Evolutionary conservation across 164 flowering plant genomes (phyloP), one percentile per base, ranked within the genome.

Genomic region (Houttuynia cordata): DNA sequence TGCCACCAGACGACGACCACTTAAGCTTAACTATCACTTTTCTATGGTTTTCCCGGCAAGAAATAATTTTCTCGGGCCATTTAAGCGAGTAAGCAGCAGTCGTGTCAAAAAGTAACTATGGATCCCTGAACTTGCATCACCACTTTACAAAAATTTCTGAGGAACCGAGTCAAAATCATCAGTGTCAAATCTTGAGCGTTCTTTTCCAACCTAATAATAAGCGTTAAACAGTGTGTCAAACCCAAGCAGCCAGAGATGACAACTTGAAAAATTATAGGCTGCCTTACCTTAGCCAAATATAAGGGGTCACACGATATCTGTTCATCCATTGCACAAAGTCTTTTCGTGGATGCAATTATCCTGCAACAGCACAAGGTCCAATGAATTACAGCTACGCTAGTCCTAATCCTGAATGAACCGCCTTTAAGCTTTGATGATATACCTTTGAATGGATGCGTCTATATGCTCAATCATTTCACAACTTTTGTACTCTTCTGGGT

Each of bases 401-500:
- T 54, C 24, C 10, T 15, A 57, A 7, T 4, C 22, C 17, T 17
- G 18, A 21, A 49, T 24, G 64, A 47, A 14, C 30, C n/a, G 20
- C 21, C 7, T 0, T 40, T 20, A 23, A 51, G n/a, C n/a, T n/a
- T 13, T 50, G 34, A 22, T 8, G 53, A 18, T 70, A 45, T 76
- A 94, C 99, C 96, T 85, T 66, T 85, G 86, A 66, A 94, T 88
- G 10, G 89, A 81, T 9, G 84, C 79, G 65, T 94, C 97, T 24
- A 91, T 78, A 59, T 68, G 85, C 69, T 83, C 91, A 64, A 94
- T 88, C 96, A 94, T 88, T 67, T 76, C 84, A 72, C 91, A 83
- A 25, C 86, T 67, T 73, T 88, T 93, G 67, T 93, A 90, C 65
- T 88, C 93, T 74, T 94, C 97, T 57, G 96, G 96, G 71, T 94